Percentiles rank a stretch among this genome's conserved stretches.
Evolutionary conservation across 2,329 filamentous ascomycete genomes (phyloP).

Genomic region (Claviceps pazoutovae): DNA sequence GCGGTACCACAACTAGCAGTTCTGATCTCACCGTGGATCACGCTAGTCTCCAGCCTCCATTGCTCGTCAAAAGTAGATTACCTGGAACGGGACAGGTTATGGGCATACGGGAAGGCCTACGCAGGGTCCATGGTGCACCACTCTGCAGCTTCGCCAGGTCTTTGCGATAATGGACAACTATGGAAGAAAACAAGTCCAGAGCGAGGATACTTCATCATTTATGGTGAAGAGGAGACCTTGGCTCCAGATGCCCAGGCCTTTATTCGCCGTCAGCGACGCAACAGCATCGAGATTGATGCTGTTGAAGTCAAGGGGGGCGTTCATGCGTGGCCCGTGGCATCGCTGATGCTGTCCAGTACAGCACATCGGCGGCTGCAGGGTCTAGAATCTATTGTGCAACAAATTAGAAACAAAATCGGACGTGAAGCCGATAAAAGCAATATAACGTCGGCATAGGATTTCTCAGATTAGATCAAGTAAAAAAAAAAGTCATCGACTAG

Average conservation of each 20-base stretch:
- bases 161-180: constrained; percentile 48
- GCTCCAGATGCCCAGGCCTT: constrained; percentile 53
- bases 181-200: constrained; percentile 55
- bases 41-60: constrained; percentile 54
- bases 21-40: constrained; percentile 71
- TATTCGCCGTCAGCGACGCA: constrained; percentile 38
- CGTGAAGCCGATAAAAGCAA: constrained; percentile 8
- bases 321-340: constrained; percentile 72
- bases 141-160: constrained; percentile 47
- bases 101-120: constrained; percentile 59
- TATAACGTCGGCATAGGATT: background rate
- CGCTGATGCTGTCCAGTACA: constrained; percentile 38
- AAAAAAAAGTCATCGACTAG: constrained; percentile 22
- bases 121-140: constrained; percentile 26
- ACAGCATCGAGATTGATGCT: constrained; percentile 39
- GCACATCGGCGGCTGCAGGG: constrained; percentile 37
- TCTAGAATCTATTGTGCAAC: constrained; percentile 26
- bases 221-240: constrained; percentile 67
- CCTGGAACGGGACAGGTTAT: constrained; percentile 51
- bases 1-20: constrained; percentile 40
- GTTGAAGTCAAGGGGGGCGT: constrained; percentile 52
- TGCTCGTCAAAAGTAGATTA: constrained; percentile 62
- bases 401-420: constrained; percentile 21
- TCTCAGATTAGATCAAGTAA: constrained; percentile 56
- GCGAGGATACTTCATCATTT: constrained; percentile 55